A percentile compares a stretch with the other conserved stretches of the same genome.
Evolutionary conservation across 805 yeast genomes (phyloP).

Genomic region (Teunomyces pallodes): DNA sequence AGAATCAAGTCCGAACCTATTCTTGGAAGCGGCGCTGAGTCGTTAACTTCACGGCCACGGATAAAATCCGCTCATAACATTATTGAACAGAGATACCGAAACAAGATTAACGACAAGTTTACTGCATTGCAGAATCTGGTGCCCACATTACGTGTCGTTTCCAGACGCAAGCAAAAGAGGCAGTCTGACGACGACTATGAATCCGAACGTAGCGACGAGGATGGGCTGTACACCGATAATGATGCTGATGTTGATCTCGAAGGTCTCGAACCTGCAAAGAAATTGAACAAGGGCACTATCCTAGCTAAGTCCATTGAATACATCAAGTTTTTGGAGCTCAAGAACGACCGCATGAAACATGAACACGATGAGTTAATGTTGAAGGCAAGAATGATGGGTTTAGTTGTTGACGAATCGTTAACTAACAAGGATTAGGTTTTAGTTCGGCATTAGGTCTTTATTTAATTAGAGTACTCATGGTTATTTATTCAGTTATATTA

Average conservation of each 20-base stretch:
- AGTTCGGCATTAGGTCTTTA: constrained; percentile 1
- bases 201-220: constrained; percentile 12
- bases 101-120: constrained; percentile 42
- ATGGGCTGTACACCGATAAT: not conserved
- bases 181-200: constrained; percentile 12
- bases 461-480: constrained; percentile 1
- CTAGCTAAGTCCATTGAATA: constrained; percentile 78
- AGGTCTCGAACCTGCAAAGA: constrained; percentile 72
- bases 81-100: constrained; percentile 43
- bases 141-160: constrained; percentile 35
- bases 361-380: constrained; percentile 51
- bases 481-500: not conserved
- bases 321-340: constrained; percentile 65
- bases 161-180: constrained; percentile 19
- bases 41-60: constrained; percentile 14
- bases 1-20: constrained; percentile 3
- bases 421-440: constrained; percentile 2
- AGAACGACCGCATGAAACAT: constrained; percentile 48
- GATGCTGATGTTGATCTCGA: constrained; percentile 47
- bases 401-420: constrained; percentile 8
- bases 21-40: not conserved
- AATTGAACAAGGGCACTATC: constrained; percentile 75
- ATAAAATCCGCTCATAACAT: constrained; percentile 38
- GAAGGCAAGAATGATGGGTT: constrained; percentile 36
- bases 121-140: constrained; percentile 37